These are phyloP conservation scores for Fusarium heterosporum DNA, from an alignment of 2,329 filamentous ascomycete species.

Conservation along the genomic window DNA sequence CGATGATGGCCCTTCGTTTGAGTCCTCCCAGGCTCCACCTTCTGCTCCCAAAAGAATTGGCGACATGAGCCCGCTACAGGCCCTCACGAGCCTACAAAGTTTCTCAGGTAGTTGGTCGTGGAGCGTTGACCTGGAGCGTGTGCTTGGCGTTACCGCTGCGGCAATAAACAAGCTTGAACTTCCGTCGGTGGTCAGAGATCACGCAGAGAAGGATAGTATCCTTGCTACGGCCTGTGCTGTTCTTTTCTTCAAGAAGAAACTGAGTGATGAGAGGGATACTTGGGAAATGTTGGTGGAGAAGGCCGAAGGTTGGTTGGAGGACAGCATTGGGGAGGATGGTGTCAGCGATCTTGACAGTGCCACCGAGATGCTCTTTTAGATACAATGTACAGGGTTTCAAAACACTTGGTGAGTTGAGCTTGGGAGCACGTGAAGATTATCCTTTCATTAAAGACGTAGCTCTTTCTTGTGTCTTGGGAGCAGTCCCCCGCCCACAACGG, in stretches of 20 bases:
- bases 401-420: too few relatives aligned
- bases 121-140: conserved; percentile 43
- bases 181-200: background rate
- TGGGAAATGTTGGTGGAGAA: conserved; percentile 76
- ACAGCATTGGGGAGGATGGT: conserved; percentile 23
- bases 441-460: too few relatives aligned
- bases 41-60: background rate
- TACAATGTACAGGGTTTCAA: too few relatives aligned
- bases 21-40: background rate
- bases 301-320: conserved; percentile 63
- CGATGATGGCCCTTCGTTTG: background rate
- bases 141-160: conserved; percentile 42
- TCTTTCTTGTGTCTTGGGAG: too few relatives aligned
- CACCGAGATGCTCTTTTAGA: conserved; percentile 36
- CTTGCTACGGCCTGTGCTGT: conserved; percentile 50
- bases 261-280: conserved; percentile 60
- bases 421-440: too few relatives aligned
- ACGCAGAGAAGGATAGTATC: conserved; percentile 24
- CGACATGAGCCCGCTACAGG: conserved; percentile 32
- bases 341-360: conserved; percentile 30
- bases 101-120: conserved; percentile 51
- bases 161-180: conserved; percentile 16
- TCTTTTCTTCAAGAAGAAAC: conserved; percentile 57
- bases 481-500: too few relatives aligned
- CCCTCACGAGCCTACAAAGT: conserved; percentile 65